Evolutionary conservation across 306 rosid species (phyloP), one percentile per base, ranked within the genome.

Genomic region (Leucaena leucocephala): DNA sequence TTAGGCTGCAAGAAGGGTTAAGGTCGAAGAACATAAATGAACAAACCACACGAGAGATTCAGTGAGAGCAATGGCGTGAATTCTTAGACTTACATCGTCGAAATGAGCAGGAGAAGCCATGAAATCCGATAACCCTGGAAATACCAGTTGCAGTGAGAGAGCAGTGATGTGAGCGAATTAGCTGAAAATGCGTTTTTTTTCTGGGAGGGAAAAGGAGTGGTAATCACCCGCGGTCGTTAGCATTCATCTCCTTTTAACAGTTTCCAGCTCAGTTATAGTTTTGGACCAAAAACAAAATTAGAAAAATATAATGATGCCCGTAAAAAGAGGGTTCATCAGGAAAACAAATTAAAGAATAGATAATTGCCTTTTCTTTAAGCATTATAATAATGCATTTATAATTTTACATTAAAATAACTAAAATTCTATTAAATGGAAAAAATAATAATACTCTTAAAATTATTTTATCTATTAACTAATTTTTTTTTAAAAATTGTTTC

Each of bases 51-150:
- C 14, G 55, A 73, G 68, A 67, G 74, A 76, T 16, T 38, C 8
- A 14, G 46, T 33, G 58, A 77, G 46, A 49, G 43, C 6, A 66
- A 52, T 19, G n/a, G 40, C 11, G 75, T 13, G 77, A 68, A 19
- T 22, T 43, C 13, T 19, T 35, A 68, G 21, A 50, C 84, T 75
- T 64, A 81, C 89, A 34, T 86, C 89, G 15, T 86, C 89, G 8
- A 73, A 80, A 70, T 75, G 87, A 2, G 87, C 6, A 15, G 85
- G 85, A 38, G 89, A 86, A 81, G 89, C 85, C 89, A 86, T 86
- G 63, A n/a, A 55, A 2, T 76, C 48, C 27, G 17, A 55, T 76
- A 78, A 78, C 74, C 76, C 85, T 81, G 71, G 42, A 34, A 55
- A 1, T 48, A 16, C 34, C 43, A 36, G n/a, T 67, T 1, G 48